phyloP scores from a whole-genome alignment of 1,284 basidiomycete genomes.

The Phenoliferia sp. region DNA sequence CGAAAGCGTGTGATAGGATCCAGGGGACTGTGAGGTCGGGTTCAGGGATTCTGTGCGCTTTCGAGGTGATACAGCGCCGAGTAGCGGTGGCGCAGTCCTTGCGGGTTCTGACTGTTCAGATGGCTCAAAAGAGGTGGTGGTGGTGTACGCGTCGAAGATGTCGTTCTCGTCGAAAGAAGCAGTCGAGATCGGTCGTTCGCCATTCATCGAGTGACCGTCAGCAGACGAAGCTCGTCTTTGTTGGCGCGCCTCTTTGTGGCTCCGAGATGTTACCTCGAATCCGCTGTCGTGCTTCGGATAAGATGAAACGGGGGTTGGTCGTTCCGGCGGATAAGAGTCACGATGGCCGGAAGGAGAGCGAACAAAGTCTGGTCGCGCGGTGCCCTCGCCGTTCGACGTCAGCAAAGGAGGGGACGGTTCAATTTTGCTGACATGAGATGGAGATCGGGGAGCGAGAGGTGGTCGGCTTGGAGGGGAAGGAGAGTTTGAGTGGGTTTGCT shows the following conservation, averaged over 20 bases:
- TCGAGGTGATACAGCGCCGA: neutral
- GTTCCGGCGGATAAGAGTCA: conserved; percentile 9
- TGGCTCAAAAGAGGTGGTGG: neutral
- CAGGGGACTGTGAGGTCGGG: neutral
- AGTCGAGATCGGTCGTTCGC: neutral
- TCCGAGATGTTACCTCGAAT: conserved; percentile 13
- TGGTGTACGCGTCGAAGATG: conserved; percentile 26
- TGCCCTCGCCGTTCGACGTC: neutral
- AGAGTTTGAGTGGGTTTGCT: conserved; percentile 2
- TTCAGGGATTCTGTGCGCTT: neutral
- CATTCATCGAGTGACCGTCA: neutral
- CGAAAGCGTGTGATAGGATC: neutral
- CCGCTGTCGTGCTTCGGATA: neutral
- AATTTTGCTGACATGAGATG: conserved; percentile 13
- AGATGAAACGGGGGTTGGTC: neutral
- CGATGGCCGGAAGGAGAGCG: conserved; percentile 7
- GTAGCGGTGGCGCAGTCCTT: neutral
- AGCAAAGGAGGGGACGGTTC: conserved; percentile 3
- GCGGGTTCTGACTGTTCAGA: neutral
- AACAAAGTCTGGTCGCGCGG: conserved; percentile 16
- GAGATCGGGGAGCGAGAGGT: conserved; percentile 2
- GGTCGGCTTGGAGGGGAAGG: neutral
- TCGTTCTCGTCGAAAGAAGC: conserved; percentile 17
- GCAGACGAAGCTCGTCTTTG: neutral
- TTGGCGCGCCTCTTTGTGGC: neutral